Conservation (phyloP, 495 filamentous ascomycete species). For the Talaromyces borbonicus region DNA sequence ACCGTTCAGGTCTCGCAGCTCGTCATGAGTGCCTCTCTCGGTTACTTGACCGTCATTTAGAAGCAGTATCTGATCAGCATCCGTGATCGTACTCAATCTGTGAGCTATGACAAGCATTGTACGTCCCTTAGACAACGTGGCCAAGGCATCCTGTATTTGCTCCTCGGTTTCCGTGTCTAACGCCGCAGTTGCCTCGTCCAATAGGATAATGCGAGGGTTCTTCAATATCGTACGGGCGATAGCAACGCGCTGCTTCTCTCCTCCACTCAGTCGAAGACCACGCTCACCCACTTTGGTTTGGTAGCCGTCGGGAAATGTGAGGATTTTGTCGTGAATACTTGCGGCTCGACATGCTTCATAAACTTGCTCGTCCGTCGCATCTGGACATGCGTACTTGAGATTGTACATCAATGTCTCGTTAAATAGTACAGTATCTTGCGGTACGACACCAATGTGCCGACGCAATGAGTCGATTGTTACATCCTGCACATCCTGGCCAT, state of each 20-base stretch:
- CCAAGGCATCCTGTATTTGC: constrained; percentile 81
- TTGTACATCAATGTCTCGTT: constrained; percentile 98
- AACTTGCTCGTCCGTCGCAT: constrained; percentile 77
- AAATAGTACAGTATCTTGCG: constrained; percentile 93
- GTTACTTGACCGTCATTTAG: constrained; percentile 72
- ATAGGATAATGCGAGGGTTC: constrained; percentile 87
- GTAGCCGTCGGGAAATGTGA: constrained; percentile 88
- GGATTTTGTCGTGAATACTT: constrained; percentile 91
- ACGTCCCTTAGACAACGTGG: constrained; percentile 67
- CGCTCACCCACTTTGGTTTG: constrained; percentile 90
- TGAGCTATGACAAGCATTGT: constrained; percentile 83
- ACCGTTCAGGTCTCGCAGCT: constrained; percentile 67
- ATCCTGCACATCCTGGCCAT: constrained; percentile 73
- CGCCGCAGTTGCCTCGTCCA: constrained; percentile 94
- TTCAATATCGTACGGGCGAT: constrained; percentile 96
- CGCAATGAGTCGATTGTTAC: constrained; percentile 91
- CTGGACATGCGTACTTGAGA: constrained; percentile 82
- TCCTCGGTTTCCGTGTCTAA: constrained; percentile 94
- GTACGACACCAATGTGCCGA: constrained; percentile 85
- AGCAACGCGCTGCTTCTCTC: constrained; percentile 94
- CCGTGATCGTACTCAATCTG: constrained; percentile 87
- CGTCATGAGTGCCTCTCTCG: constrained; percentile 79
- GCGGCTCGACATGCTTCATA: constrained; percentile 84
- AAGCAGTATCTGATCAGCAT: constrained; percentile 92
- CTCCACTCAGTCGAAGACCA: constrained; percentile 82